phyloP scores from a whole-genome alignment of 129 eudicot species.

The Flaveria linearis region DNA sequence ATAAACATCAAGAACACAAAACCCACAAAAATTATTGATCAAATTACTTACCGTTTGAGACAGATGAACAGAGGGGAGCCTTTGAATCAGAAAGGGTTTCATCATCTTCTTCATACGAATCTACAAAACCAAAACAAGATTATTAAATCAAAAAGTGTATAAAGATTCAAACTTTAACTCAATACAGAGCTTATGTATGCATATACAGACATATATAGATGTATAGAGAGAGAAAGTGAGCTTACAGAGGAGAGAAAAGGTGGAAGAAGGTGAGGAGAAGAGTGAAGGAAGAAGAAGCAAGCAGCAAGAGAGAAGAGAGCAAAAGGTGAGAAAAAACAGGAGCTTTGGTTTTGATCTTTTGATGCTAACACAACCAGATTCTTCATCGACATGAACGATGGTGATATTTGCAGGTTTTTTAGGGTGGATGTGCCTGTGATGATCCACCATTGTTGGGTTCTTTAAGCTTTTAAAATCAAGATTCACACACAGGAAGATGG shows the following conservation, averaged over 20 bases:
- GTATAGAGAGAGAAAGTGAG: constrained; percentile 13
- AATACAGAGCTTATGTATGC: not conserved
- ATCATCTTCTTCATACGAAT: constrained; percentile 56
- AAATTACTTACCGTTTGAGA: constrained; percentile 57
- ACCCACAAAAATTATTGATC: not conserved
- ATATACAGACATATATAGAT: not conserved
- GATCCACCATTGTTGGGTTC: constrained; percentile 43
- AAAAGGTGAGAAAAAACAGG: constrained; percentile 46
- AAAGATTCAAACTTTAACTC: not conserved
- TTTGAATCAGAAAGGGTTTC: constrained; percentile 43
- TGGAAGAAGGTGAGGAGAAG: constrained; percentile 43
- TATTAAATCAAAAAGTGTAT: not conserved
- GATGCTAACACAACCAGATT: constrained; percentile 37
- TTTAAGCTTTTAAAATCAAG: not conserved
- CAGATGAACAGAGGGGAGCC: constrained; percentile 66
- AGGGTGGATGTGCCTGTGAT: constrained; percentile 28
- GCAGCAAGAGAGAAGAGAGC: constrained; percentile 62
- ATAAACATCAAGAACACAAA: constrained; percentile 16
- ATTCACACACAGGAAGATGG: not conserved
- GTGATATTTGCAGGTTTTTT: constrained; percentile 44
- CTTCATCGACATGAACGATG: constrained; percentile 44
- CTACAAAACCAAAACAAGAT: constrained; percentile 44
- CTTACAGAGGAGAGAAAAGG: constrained; percentile 56
- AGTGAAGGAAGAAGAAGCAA: constrained; percentile 57
- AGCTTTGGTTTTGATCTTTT: constrained; percentile 58